Evolutionary conservation across 2,329 filamentous ascomycete genomes (phyloP).

Genomic region (Tolypocladium paradoxum): DNA sequence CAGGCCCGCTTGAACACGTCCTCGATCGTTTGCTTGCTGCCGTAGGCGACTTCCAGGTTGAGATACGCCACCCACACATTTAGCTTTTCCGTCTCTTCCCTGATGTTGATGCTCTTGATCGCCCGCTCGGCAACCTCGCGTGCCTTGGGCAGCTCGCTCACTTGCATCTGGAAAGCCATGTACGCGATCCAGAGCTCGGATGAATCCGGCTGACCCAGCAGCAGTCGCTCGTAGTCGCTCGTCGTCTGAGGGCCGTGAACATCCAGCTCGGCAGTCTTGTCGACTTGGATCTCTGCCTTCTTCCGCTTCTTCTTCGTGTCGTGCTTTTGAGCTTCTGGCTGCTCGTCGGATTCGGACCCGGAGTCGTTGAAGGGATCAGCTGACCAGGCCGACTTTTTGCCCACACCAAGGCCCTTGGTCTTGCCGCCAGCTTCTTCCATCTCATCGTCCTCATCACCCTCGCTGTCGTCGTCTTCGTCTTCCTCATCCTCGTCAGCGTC

Average conservation of each 20-base stretch:
- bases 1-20: constrained; percentile 85
- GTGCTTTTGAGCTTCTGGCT: constrained; percentile 20
- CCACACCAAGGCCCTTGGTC: constrained; percentile 28
- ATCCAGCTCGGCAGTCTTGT: constrained; percentile 87
- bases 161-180: constrained; percentile 96
- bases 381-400: constrained; percentile 84
- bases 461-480: constrained; percentile 22
- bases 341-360: constrained; percentile 36
- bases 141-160: constrained; percentile 80
- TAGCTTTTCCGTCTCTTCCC: constrained; percentile 84
- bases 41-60: constrained; percentile 88
- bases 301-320: constrained; percentile 57
- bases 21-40: constrained; percentile 70
- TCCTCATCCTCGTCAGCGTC: constrained; percentile 24
- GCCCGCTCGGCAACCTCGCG: constrained; percentile 85
- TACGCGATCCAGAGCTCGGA: constrained; percentile 91
- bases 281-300: constrained; percentile 69
- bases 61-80: constrained; percentile 93
- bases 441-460: constrained; percentile 25
- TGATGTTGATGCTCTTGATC: constrained; percentile 79
- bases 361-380: constrained; percentile 56
- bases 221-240: constrained; percentile 85
- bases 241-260: constrained; percentile 78
- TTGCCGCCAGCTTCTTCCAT: constrained; percentile 29
- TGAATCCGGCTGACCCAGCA: constrained; percentile 88